These are phyloP conservation scores for Chlorella variabilis DNA, from an alignment of 163 green algal genomes.

Conservation along the genomic window DNA sequence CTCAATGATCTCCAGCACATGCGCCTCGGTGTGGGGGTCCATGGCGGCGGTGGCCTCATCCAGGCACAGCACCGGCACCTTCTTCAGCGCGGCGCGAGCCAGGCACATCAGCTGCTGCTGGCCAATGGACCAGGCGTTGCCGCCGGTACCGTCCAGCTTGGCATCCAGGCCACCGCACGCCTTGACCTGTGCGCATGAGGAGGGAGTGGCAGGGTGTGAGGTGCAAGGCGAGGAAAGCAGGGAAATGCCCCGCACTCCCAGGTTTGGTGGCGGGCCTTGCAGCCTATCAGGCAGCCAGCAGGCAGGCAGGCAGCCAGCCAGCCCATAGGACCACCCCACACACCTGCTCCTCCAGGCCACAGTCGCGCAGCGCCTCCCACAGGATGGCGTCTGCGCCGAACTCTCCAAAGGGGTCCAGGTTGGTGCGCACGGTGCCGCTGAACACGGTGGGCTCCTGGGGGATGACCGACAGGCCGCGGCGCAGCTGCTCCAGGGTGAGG, in stretches of 20 bases:
- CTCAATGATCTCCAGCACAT: constrained; percentile 60
- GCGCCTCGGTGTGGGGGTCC: constrained; percentile 72
- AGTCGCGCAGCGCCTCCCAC: constrained; percentile 74
- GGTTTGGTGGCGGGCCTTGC: no score
- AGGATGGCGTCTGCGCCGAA: constrained; percentile 67
- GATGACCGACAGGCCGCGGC: constrained; percentile 37
- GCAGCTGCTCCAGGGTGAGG: constrained; percentile 59
- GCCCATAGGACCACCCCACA: constrained; percentile 51
- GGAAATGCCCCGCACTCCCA: no score
- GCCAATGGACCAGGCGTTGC: constrained; percentile 81
- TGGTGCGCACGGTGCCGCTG: constrained; percentile 83
- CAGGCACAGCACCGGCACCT: constrained; percentile 59
- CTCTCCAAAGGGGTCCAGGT: constrained; percentile 91
- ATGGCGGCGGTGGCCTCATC: constrained; percentile 86
- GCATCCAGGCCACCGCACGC: constrained; percentile 57
- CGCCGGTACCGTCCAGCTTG: constrained; percentile 76
- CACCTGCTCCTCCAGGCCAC: constrained; percentile 49
- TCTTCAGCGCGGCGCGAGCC: constrained; percentile 84
- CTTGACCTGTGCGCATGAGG: constrained; percentile 2
- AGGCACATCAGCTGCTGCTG: constrained; percentile 93
- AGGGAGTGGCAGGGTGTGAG: constrained; percentile 1
- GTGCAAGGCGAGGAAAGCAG: no score
- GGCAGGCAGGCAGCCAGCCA: not conserved
- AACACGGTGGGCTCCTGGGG: constrained; percentile 87
- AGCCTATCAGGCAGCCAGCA: not conserved